Base-by-base conservation (phyloP, 2,329 filamentous ascomycete genomes). In the Alternaria ventricosa region DNA sequence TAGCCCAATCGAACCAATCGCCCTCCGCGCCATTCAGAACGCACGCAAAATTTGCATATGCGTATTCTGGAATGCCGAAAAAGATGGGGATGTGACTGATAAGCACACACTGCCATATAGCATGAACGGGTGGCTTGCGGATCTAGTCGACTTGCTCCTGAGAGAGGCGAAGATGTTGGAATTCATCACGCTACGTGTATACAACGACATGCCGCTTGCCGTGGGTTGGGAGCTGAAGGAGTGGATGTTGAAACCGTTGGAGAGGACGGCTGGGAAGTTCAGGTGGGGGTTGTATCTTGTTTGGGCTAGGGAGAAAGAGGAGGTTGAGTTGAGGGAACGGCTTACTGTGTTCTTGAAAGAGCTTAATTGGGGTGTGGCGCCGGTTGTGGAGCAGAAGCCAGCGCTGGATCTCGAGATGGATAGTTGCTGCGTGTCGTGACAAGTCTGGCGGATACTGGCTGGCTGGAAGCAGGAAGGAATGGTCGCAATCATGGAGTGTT, bases 211-310 rank as follows among this genome's bases (percentile, higher is more conserved):
- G 27, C 28, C 15, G 62, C 57, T 4, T 12, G 15, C 5, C n/a
- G 28, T 47, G 11, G 41, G 57, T 23, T 65, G 55, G 61, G 43
- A 63, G 28, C 49, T 44, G 23, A 71, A 63, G 25, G 58, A 59
- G 9, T 49, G 12, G 25, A 33, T 67, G 41, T 43, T 71, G 15
- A 22, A 20, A 20, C 65, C 69, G 11, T 33, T 72, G 50, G 30
- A 54, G 27, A 51, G 11, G 5, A 53, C 70, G 18, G 60, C 25
- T 23, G 56, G 47, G 22, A 60, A 51, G 25, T 61, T 65, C 1
- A 10, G 51, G 15, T 63, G 71, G 23, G 20, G 23, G 10, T 25
- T 68, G 33, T 68, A 68, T 1, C 61, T 67, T 23, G 57, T 71
- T 4, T 55, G 57, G 20, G 55, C 63, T 2, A 60, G 50, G 2